Evolutionary conservation across 164 flowering plant species (phyloP).

Genomic region (Kalanchoe fedtschenkoi): DNA sequence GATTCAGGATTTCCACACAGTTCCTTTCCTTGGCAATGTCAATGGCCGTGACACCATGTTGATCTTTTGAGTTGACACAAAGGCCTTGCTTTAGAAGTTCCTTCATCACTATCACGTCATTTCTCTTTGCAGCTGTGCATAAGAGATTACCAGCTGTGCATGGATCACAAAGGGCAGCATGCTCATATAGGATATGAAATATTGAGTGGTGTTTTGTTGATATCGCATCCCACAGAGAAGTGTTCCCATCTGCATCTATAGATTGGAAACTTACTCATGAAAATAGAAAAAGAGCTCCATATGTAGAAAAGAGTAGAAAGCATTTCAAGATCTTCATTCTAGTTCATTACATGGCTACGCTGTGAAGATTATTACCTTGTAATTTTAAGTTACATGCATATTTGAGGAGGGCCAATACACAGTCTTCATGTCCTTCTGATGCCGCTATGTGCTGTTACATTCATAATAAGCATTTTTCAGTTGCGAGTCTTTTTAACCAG

Average conservation of each 20-base stretch:
- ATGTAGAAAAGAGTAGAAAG: not conserved
- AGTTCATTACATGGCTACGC: not conserved
- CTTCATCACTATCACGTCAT: slow-evolving; percentile 44
- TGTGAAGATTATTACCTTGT: slow-evolving; percentile 29
- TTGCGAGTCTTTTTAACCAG: not conserved
- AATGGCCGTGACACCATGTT: slow-evolving; percentile 41
- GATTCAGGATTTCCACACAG: slow-evolving; percentile 42
- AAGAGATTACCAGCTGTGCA: slow-evolving; percentile 58
- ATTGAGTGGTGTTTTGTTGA: slow-evolving; percentile 51
- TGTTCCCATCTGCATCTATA: slow-evolving; percentile 63
- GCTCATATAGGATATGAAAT: slow-evolving; percentile 52
- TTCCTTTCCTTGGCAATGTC: slow-evolving; percentile 54
- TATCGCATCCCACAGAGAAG: slow-evolving; percentile 77
- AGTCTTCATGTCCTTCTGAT: slow-evolving; percentile 74
- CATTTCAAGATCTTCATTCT: not conserved
- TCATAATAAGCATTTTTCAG: not conserved
- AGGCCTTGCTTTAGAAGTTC: slow-evolving; percentile 61
- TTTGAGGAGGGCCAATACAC: slow-evolving; percentile 59
- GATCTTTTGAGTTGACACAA: slow-evolving; percentile 39
- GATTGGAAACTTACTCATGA: not conserved
- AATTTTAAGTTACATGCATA: slow-evolving; percentile 51
- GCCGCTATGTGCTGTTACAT: slow-evolving; percentile 70
- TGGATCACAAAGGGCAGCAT: slow-evolving; percentile 47
- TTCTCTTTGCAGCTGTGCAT: slow-evolving; percentile 62
- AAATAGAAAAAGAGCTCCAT: not conserved